phyloP scores from a whole-genome alignment of 441 rosid genomes.

The Theobroma grandiflorum region DNA sequence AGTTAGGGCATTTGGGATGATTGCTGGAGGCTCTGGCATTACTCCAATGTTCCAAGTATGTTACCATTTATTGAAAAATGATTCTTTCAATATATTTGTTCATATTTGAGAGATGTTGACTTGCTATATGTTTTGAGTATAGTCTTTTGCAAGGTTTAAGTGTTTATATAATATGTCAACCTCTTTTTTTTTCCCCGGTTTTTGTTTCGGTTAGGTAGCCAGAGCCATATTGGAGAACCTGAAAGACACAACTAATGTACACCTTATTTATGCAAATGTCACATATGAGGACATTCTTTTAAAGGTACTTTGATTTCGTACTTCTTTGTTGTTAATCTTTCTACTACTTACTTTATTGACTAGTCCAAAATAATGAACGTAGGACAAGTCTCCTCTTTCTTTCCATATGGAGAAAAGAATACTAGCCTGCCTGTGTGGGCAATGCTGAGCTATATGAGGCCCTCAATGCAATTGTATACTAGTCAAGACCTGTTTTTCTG shows the following conservation, averaged over 20 bases:
- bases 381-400: neutral
- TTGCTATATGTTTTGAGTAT: neutral
- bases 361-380: neutral
- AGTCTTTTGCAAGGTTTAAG: neutral
- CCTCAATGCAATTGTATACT: neutral
- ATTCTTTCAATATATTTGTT: neutral
- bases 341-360: constrained; percentile 15
- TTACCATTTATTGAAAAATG: constrained; percentile 17
- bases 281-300: constrained; percentile 83
- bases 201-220: constrained; percentile 60
- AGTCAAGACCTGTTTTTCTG: neutral
- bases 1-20: constrained; percentile 93
- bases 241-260: constrained; percentile 73
- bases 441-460: constrained; percentile 1
- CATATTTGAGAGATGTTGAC: neutral
- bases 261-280: constrained; percentile 90
- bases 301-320: constrained; percentile 52
- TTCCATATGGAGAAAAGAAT: neutral
- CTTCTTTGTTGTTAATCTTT: neutral
- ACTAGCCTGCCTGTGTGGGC: neutral
- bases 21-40: constrained; percentile 98
- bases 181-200: constrained; percentile 23
- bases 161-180: neutral
- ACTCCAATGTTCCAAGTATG: constrained; percentile 99
- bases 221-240: constrained; percentile 89